Evolutionary conservation across 768 basidiomycete genomes (phyloP).

Genomic region (Leccinellum luteum): DNA sequence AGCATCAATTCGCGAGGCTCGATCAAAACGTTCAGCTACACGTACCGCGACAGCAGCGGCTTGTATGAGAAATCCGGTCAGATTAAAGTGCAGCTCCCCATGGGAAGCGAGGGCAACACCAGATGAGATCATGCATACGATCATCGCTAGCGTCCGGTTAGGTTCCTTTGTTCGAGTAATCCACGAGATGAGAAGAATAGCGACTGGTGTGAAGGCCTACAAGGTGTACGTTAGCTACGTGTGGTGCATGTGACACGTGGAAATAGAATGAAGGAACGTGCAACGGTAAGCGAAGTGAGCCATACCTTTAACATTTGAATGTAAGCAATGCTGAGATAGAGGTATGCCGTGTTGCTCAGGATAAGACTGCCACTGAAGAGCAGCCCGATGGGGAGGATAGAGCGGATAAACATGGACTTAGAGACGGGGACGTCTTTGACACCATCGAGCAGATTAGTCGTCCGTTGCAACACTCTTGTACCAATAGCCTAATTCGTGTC

Average conservation of each 20-base stretch:
- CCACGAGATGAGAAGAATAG: slow-evolving; percentile 93
- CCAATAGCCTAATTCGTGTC: slow-evolving; percentile 57
- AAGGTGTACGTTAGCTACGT: neutral
- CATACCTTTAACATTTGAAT: slow-evolving; percentile 94
- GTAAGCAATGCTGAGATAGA: slow-evolving; percentile 88
- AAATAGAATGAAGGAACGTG: neutral
- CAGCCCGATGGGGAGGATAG: slow-evolving; percentile 90
- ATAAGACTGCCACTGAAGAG: slow-evolving; percentile 93
- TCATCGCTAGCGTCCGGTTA: slow-evolving; percentile 71
- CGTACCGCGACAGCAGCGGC: slow-evolving; percentile 76
- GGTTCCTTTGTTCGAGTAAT: slow-evolving; percentile 85
- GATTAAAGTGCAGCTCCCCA: slow-evolving; percentile 84
- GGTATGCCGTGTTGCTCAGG: slow-evolving; percentile 89
- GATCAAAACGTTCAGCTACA: neutral
- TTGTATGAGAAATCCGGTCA: slow-evolving; percentile 86
- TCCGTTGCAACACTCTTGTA: slow-evolving; percentile 81
- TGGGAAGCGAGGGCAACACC: slow-evolving; percentile 89
- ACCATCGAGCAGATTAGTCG: slow-evolving; percentile 78
- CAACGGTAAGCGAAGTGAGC: neutral
- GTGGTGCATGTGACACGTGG: neutral
- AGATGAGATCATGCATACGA: slow-evolving; percentile 86
- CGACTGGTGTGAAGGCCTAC: slow-evolving; percentile 87
- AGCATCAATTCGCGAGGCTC: neutral
- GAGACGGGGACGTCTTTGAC: slow-evolving; percentile 77
- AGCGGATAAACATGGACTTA: slow-evolving; percentile 71